phyloP scores from a whole-genome alignment of 345 rosid species.

The Melaleuca alternifolia region DNA sequence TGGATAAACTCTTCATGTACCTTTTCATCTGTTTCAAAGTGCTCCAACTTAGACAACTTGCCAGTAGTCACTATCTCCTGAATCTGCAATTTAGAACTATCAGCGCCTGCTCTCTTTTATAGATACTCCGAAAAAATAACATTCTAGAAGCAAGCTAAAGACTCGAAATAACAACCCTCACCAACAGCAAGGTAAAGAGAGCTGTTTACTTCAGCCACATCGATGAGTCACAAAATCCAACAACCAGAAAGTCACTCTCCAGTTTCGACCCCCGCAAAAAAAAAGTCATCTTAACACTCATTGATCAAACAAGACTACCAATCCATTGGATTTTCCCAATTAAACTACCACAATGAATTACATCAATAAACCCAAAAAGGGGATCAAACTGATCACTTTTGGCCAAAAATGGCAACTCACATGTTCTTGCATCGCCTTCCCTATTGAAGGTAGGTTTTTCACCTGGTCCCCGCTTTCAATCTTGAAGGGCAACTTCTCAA shows the following conservation, averaged over 20 bases:
- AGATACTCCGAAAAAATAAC: neutral
- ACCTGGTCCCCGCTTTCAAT: constrained; percentile 81
- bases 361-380: neutral
- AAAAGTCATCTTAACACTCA: neutral
- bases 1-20: constrained; percentile 16
- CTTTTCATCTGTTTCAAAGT: constrained; percentile 94
- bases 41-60: constrained; percentile 83
- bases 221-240: neutral
- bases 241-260: neutral
- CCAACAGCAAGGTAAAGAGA: neutral
- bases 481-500: constrained; percentile 78
- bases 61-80: constrained; percentile 90
- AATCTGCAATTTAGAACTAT: constrained; percentile 42
- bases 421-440: constrained; percentile 93
- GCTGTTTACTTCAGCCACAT: neutral
- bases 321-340: neutral
- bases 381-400: neutral
- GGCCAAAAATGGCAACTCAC: constrained; percentile 27
- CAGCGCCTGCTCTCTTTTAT: neutral
- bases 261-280: no score
- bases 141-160: neutral
- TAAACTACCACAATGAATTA: neutral
- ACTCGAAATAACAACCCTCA: neutral
- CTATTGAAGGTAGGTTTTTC: constrained; percentile 77
- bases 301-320: neutral